phyloP scores from a whole-genome alignment of 805 yeast genomes.

The Saccharomycopsis amapae region DNA sequence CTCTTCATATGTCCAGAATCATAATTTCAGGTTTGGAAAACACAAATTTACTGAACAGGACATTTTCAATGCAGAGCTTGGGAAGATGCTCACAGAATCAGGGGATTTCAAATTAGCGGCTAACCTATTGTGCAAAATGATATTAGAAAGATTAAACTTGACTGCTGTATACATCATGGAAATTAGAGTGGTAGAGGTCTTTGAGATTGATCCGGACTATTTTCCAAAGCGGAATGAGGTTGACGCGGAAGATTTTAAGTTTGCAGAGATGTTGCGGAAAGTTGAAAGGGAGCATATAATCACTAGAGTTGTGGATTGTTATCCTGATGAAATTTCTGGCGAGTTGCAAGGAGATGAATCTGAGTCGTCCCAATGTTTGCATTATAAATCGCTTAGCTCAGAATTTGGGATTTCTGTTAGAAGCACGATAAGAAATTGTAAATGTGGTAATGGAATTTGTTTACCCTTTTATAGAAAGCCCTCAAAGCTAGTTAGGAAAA shows the following conservation, averaged over 20 bases:
- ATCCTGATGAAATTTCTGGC: constrained; percentile 20
- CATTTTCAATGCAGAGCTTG: constrained; percentile 29
- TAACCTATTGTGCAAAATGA: constrained; percentile 31
- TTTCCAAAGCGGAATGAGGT: constrained; percentile 41
- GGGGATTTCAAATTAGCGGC: constrained; percentile 43
- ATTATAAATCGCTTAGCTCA: constrained; percentile 40
- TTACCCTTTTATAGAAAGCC: constrained; percentile 45
- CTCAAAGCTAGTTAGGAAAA: constrained; percentile 38
- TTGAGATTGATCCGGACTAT: constrained; percentile 33
- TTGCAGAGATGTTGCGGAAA: constrained; percentile 32
- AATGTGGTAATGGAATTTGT: constrained; percentile 41
- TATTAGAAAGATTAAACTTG: constrained; percentile 31
- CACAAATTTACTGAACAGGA: constrained; percentile 26
- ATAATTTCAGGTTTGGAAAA: constrained; percentile 37
- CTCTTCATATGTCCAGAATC: constrained; percentile 46
- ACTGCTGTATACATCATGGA: constrained; percentile 46
- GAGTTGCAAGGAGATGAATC: constrained; percentile 26
- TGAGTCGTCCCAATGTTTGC: constrained; percentile 27
- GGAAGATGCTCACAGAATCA: constrained; percentile 31
- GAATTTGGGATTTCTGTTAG: constrained; percentile 45
- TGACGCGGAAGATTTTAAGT: constrained; percentile 38
- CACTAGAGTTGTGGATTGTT: constrained; percentile 41
- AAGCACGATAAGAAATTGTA: constrained; percentile 27
- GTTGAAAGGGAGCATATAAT: constrained; percentile 35
- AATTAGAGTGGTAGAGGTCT: constrained; percentile 42